Conservation (phyloP, 2,329 filamentous ascomycete genomes). For the Cladophialophora bantiana region DNA sequence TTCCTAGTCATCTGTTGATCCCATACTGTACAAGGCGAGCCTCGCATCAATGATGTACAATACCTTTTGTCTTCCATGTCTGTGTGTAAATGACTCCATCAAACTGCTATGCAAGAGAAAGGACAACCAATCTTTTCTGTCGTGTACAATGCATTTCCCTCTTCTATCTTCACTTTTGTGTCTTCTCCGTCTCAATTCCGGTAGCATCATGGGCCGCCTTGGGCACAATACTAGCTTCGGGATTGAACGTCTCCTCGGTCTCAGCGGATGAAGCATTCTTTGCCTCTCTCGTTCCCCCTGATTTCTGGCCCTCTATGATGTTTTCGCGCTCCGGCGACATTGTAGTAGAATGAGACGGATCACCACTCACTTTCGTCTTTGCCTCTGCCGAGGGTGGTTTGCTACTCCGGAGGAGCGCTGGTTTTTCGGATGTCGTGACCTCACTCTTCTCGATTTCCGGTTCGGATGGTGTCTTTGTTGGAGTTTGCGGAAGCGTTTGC, state of each 20-base stretch:
- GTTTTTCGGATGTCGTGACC: background rate
- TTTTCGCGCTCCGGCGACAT: conserved; percentile 27
- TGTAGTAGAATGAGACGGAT: conserved; percentile 17
- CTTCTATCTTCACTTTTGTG: background rate
- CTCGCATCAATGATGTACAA: conserved; percentile 18
- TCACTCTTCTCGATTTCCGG: background rate
- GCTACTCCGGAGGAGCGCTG: background rate
- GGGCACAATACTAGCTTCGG: conserved; percentile 20
- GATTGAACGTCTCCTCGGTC: background rate
- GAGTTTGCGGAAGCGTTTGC: background rate
- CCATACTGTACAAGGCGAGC: conserved; percentile 16
- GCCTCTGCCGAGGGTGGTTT: background rate
- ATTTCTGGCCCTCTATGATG: conserved; percentile 26
- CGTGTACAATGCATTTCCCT: background rate
- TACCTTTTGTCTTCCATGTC: conserved; percentile 7
- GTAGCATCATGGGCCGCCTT: conserved; percentile 27
- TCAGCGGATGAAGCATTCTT: background rate
- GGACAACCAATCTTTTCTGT: background rate
- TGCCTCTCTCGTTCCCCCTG: conserved; percentile 9
- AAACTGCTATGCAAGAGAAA: conserved; percentile 8
- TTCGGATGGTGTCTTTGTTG: background rate
- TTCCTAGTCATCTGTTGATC: background rate
- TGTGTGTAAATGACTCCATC: conserved; percentile 1
- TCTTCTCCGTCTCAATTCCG: background rate
- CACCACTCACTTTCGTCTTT: conserved; percentile 23